Evolutionary conservation across 176 grass and related monocot species (phyloP).

Genomic region (Stipa capillata): DNA sequence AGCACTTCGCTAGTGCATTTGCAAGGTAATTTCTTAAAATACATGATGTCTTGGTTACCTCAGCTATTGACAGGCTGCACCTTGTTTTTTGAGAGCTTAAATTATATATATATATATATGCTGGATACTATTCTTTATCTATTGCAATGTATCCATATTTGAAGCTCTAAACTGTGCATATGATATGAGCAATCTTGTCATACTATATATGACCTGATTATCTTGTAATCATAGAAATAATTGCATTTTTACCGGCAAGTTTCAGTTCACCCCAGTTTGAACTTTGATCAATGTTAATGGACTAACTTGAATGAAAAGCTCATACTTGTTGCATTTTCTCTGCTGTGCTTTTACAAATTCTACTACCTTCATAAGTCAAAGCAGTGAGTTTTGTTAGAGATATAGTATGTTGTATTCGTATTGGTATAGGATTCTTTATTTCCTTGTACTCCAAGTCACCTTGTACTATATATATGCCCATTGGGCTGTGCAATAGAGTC

Average conservation of each 20-base stretch:
- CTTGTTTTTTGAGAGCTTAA: not conserved
- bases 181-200: not conserved
- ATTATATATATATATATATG: not conserved
- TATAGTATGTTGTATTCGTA: no score
- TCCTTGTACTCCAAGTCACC: no score
- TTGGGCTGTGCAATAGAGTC: no score
- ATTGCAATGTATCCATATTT: not conserved
- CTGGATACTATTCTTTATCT: not conserved
- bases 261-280: not conserved
- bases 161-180: not conserved
- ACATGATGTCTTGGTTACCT: not conserved
- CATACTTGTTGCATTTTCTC: not conserved
- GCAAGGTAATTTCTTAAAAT: slow-evolving; percentile 52
- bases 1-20: slow-evolving; percentile 90
- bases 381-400: no score
- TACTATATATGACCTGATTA: not conserved
- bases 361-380: not conserved
- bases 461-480: no score
- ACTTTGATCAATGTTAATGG: not conserved
- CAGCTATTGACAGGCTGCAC: not conserved
- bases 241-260: not conserved
- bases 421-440: no score
- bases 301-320: not conserved
- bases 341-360: not conserved
- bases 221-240: not conserved